These are phyloP conservation scores for Phialemonium atrogriseum DNA, from an alignment of 2,329 filamentous ascomycete species.

Conservation along the genomic window DNA sequence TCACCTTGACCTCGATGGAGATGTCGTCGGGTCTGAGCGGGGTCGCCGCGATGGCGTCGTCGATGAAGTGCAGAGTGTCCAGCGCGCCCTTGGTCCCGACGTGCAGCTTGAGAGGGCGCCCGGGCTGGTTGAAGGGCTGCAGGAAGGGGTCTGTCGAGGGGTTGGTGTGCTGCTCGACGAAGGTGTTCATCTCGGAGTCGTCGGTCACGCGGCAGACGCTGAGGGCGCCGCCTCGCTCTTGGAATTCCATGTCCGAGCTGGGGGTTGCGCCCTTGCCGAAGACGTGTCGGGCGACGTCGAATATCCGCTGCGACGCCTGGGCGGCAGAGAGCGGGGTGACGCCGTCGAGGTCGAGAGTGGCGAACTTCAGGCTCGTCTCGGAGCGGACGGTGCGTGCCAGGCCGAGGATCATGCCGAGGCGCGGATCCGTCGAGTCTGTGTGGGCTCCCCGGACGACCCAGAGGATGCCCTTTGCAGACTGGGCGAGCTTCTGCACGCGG, in stretches of 20 bases:
- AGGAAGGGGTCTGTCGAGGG: slow-evolving; percentile 10
- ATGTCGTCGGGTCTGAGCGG: neutral
- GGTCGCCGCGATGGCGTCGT: slow-evolving; percentile 5
- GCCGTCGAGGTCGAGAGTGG: slow-evolving; percentile 9
- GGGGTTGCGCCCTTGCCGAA: slow-evolving; percentile 9
- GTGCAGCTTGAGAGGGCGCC: neutral
- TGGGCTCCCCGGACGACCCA: slow-evolving; percentile 1
- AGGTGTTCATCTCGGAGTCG: slow-evolving; percentile 15
- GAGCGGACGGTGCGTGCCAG: slow-evolving; percentile 1
- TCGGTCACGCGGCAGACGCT: slow-evolving; percentile 15
- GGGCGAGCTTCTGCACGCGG: slow-evolving; percentile 14
- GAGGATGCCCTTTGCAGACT: slow-evolving; percentile 12
- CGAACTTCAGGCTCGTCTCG: neutral
- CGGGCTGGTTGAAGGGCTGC: neutral
- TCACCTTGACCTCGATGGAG: slow-evolving; percentile 1
- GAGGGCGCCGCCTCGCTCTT: slow-evolving; percentile 15
- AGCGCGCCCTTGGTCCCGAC: neutral
- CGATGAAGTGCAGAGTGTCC: slow-evolving; percentile 1
- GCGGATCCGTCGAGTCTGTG: neutral
- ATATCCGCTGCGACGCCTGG: slow-evolving; percentile 11
- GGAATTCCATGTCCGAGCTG: slow-evolving; percentile 17
- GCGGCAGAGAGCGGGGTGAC: slow-evolving; percentile 6
- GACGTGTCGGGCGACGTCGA: slow-evolving; percentile 10
- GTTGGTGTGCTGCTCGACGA: slow-evolving; percentile 14
- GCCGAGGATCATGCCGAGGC: neutral